Evolutionary conservation across 2,329 filamentous ascomycete species (phyloP), one percentile per base, ranked within the genome.

Genomic region (Grosmannia huntii): DNA sequence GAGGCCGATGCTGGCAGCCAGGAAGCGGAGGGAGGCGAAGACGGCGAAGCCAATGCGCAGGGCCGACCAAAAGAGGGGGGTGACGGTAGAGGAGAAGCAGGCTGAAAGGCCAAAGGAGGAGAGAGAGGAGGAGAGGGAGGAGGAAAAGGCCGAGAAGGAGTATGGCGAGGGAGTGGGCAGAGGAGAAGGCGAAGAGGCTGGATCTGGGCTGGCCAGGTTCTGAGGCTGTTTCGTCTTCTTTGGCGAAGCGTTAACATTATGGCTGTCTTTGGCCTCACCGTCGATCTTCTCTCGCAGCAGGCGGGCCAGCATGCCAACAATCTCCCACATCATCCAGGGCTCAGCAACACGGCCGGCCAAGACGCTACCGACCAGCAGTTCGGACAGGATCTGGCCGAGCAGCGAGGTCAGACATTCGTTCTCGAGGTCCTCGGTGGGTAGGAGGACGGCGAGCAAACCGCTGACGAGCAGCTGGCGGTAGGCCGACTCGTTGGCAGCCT

Each of bases 401-500:
- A 99, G 76, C 41, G 89, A 81, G 59, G 88, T 86, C 66, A 97
- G 76, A 69, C 89, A 95, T 57, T 83, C 83, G 69, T 96, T 97
- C 66, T 92, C 84, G 46, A 97, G 76, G 69, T 97, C 92, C 67
- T 97, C 92, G 19, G 90, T 94, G 11, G 94, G 94, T 23, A 99
- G 78, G 19, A 99, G 79, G 56, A 96, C 78, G 27, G 89, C 86
- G 61, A 99, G 75, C 44, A 90, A 78, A 33, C 86, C 89, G 67
- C 91, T 85, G 19, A 91, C 86, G n/a, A 97, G 77, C 59, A 97
- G 76, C 68, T 95, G 89, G 65, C 92, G 87, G 76, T 96, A 97
- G 52, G 83, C 78, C 28, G 79, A 78, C 73, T 97, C 94, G 66
- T 90, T 92, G 61, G 86, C 81, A 59, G 76, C 75, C 73, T 95